A percentile compares a stretch with the other conserved stretches of the same genome.
Conservation (phyloP, 257 asterid genomes). For the Lithospermum erythrorhizon region DNA sequence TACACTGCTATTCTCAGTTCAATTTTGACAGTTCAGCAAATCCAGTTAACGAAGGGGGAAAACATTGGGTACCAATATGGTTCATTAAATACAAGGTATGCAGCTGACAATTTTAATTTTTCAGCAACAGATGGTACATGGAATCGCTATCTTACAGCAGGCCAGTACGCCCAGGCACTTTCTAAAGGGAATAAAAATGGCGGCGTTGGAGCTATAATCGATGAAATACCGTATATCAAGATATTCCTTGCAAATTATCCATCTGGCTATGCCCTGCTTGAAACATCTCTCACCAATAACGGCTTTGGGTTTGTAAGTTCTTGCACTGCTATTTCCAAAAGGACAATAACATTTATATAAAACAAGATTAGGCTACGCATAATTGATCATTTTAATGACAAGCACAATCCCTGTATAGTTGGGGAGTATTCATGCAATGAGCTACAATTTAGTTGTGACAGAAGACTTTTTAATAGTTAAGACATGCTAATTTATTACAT, state of each 20-base stretch:
- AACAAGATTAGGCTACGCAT: background rate
- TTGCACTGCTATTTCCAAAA: background rate
- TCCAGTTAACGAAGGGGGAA: constrained; percentile 15
- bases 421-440: no score
- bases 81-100: constrained; percentile 1
- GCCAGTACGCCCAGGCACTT: constrained; percentile 18
- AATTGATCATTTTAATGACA: no score
- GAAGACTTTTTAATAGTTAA: no score
- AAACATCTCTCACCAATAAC: constrained; percentile 9
- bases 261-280: constrained; percentile 17
- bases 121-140: constrained; percentile 5
- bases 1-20: constrained; percentile 44
- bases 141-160: background rate
- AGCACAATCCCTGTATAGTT: no score
- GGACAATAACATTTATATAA: background rate
- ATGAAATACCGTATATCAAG: constrained; percentile 35
- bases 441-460: no score
- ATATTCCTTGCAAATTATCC: constrained; percentile 21
- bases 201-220: constrained; percentile 32
- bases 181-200: constrained; percentile 30
- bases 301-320: constrained; percentile 40
- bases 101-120: constrained; percentile 14
- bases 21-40: constrained; percentile 28
- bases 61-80: constrained; percentile 18
- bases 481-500: background rate